These are phyloP conservation scores for Ustilago cynodontis DNA, from an alignment of 1,284 basidiomycete species.

Conservation along the genomic window DNA sequence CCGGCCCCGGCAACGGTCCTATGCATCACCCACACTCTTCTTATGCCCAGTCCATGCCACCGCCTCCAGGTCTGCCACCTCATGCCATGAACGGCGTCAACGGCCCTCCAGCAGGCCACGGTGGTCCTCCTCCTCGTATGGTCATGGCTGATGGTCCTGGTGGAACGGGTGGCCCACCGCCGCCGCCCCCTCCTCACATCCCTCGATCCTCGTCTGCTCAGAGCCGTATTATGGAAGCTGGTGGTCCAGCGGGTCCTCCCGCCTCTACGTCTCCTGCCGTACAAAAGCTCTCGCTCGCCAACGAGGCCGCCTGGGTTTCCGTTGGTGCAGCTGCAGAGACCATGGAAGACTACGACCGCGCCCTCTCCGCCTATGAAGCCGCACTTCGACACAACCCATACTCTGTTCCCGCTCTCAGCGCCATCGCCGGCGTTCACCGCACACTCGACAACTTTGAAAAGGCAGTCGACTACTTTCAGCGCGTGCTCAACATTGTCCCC, in stretches of 20 bases:
- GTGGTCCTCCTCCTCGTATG: slow-evolving; percentile 43
- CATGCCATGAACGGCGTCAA: slow-evolving; percentile 50
- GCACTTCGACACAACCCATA: slow-evolving; percentile 67
- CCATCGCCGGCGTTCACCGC: slow-evolving; percentile 67
- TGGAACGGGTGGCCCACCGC: slow-evolving; percentile 38
- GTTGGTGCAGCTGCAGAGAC: slow-evolving; percentile 65
- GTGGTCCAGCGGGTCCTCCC: slow-evolving; percentile 20
- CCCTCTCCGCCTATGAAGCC: slow-evolving; percentile 65
- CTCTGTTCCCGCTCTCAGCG: slow-evolving; percentile 66
- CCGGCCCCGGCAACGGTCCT: slow-evolving; percentile 34
- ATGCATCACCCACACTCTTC: slow-evolving; percentile 51
- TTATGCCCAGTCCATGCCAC: slow-evolving; percentile 51
- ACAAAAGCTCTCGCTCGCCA: slow-evolving; percentile 63
- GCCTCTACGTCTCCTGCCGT: slow-evolving; percentile 41
- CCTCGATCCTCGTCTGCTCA: slow-evolving; percentile 49
- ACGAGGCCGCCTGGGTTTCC: slow-evolving; percentile 65
- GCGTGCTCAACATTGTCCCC: slow-evolving; percentile 79
- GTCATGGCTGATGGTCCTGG: slow-evolving; percentile 43
- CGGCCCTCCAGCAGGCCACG: slow-evolving; percentile 29
- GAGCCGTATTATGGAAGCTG: slow-evolving; percentile 47
- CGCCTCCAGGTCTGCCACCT: slow-evolving; percentile 46
- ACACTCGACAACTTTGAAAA: slow-evolving; percentile 71
- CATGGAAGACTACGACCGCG: slow-evolving; percentile 68
- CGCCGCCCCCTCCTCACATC: slow-evolving; percentile 44
- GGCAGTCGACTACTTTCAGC: slow-evolving; percentile 95